Base-by-base conservation (phyloP, 2,329 filamentous ascomycete species). In the Botrytis sinoallii region DNA sequence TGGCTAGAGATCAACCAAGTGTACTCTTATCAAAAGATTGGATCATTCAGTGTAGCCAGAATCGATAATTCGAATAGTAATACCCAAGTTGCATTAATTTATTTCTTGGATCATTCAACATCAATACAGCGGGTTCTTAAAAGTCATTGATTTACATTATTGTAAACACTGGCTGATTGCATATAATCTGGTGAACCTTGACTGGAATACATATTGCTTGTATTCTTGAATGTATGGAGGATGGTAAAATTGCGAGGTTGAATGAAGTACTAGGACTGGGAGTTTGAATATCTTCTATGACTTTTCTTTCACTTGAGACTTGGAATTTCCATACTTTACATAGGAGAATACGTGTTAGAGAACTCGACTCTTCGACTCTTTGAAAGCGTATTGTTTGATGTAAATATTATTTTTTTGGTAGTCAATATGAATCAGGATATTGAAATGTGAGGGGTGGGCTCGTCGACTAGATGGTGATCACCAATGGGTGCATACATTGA, bases 131-230 rank as follows among this genome's bases (percentile, higher is more conserved):
- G 8, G 16, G 1, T 5, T 22, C 9, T 35, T 10, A 22, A 14
- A 38, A 3, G 1, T 9, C 25, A 5, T n/a, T 7, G 25, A 55
- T 12, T 3, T 20, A 60, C 20, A 38, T 2, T 2, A 18, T 63
- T 3, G 12, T 8, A 63, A 14, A n/a, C 4, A n/a, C 3, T 0
- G 22, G 2, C 35, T 29, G 38, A 16, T 4, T n/a, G 22, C 42
- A 4, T 5, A 29, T 12, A 4, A 6, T 7, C 38, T 9, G 6
- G 25, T n/a, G 59, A 29, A 20, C 4, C 1, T 2, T 10, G 35
- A 63, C 10, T 18, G 6, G 0, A 4, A 40, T 4, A 25, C 7
- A 0, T 16, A n/a, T n/a, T 4, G 0, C 7, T 0, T 25, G 3
- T 60, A 10, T 38, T 25, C 10, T 52, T 52, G 48, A 22, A 4